phyloP scores from a whole-genome alignment of 768 basidiomycete genomes.

The Xerocomus brunneocitrinus region DNA sequence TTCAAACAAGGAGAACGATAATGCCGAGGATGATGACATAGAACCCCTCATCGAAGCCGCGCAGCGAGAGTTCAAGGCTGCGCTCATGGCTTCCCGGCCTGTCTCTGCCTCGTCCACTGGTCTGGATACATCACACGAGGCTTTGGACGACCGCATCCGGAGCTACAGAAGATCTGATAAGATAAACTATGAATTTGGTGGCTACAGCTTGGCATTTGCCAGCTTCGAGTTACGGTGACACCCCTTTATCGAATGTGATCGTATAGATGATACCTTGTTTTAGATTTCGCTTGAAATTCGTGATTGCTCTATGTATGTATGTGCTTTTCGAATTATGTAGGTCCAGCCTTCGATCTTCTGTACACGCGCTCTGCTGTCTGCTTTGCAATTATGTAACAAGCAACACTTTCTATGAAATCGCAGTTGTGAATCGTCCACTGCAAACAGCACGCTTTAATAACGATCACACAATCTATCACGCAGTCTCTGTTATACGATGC shows the following conservation, averaged over 20 bases:
- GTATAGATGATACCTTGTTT: conserved; percentile 18
- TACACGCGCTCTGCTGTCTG: conserved; percentile 15
- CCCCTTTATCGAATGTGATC: conserved; percentile 6
- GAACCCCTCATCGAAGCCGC: conserved; percentile 64
- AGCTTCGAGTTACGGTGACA: conserved; percentile 62
- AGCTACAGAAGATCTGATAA: conserved; percentile 86
- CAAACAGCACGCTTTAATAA: conserved; percentile 7
- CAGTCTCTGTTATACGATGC: not conserved
- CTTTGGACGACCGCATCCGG: conserved; percentile 19
- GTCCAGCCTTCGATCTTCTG: conserved; percentile 7
- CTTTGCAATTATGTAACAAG: conserved; percentile 14
- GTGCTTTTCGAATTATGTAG: conserved; percentile 8
- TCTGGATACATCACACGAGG: conserved; percentile 13
- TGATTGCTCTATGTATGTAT: conserved; percentile 15
- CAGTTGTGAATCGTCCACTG: not conserved
- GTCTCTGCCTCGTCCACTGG: conserved; percentile 20
- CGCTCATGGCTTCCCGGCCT: conserved; percentile 40
- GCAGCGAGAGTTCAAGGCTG: conserved; percentile 68
- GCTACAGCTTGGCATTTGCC: conserved; percentile 86
- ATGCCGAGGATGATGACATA: conserved; percentile 40
- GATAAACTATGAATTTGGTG: conserved; percentile 97
- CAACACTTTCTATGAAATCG: conserved; percentile 2
- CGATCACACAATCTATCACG: conserved; percentile 17
- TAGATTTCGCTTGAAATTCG: conserved; percentile 18
- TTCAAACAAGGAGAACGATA: conserved; percentile 53